These are phyloP conservation scores for Phytophthora pistaciae DNA, from an alignment of 352 stramenopile species.

Conservation along the genomic window DNA sequence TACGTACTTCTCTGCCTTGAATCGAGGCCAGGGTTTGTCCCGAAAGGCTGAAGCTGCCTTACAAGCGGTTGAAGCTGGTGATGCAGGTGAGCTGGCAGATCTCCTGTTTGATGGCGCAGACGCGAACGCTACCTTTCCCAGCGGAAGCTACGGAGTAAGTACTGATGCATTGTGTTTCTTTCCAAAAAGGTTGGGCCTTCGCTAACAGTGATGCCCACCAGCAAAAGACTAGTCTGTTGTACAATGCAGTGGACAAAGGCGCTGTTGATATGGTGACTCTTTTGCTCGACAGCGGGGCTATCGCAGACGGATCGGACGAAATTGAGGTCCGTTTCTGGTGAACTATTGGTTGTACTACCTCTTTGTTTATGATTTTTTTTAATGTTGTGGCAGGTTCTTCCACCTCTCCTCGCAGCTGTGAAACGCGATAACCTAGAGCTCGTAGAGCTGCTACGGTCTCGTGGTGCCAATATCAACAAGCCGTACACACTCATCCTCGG, in stretches of 20 bases:
- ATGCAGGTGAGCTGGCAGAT: background rate
- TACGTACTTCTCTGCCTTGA: background rate
- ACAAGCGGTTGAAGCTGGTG: background rate
- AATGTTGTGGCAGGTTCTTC: background rate
- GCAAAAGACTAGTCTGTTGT: background rate
- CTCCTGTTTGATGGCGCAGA: background rate
- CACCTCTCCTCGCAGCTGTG: background rate
- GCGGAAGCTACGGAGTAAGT: background rate
- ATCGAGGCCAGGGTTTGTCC: background rate
- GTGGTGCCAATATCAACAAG: background rate
- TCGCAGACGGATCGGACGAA: background rate
- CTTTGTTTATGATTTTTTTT: background rate
- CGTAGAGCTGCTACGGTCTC: background rate
- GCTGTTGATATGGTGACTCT: background rate
- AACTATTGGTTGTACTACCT: background rate
- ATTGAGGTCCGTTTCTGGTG: background rate
- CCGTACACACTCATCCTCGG: background rate
- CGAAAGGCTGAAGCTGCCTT: background rate
- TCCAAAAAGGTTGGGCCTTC: background rate
- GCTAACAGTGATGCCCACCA: background rate
- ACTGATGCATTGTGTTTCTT: background rate
- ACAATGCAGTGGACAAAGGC: background rate
- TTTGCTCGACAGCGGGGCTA: background rate
- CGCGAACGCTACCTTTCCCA: background rate
- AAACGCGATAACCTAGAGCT: slow-evolving; percentile 1